Base-by-base conservation (phyloP, 148 eudicot species). In the Heliosperma pusillum region DNA sequence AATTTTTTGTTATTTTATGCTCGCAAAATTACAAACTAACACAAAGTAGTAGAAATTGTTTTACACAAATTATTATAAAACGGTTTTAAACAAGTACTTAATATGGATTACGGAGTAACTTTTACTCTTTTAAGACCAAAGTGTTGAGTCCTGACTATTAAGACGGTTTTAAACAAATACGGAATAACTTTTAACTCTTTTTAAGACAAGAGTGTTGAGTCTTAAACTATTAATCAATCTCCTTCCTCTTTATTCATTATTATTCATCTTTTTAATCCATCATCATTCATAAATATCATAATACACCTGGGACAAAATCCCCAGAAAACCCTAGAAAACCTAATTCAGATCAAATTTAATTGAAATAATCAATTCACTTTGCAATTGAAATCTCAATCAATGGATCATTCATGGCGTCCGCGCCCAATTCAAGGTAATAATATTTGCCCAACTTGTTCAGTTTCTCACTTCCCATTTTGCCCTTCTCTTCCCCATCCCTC, bases 381-480 rank as follows among this genome's bases (percentile, higher is more conserved):
- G 17, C n/a, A 45, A 30, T 36, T 66, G 69, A 9, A 45, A 64
- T 42, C 75, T 79, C 77, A 29, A 77, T 81, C 75, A 58, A 92
- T 90, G 97, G 89, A 89, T 71, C 85, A 87, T 84, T 66, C 88
- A 83, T 91, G 93, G 93, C 91, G 82, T 40, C 87, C 87, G 9
- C 81, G 73, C 29, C 84, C 84, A 57, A 77, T 77, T 21, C 83
- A 80, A 77, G 89, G 86, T 78, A 87, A 25, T 70, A 52, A 82
- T 67, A 71, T 79, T 77, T 90, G 91, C 68, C 96, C 94, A 2
- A 68, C 72, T 66, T 91, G 97, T 78, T 83, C 89, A 45, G 66
- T 76, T 66, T 82, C 88, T 22, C 97, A 91, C 87, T 93, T 89
- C 82, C 97, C 98, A 9, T 89, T 91, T 70, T 88, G 90, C 70